A percentile compares a stretch with the other conserved stretches of the same genome.
Conservation (phyloP, 2,329 filamentous ascomycete genomes). For the Pezicula neosporulosa region DNA sequence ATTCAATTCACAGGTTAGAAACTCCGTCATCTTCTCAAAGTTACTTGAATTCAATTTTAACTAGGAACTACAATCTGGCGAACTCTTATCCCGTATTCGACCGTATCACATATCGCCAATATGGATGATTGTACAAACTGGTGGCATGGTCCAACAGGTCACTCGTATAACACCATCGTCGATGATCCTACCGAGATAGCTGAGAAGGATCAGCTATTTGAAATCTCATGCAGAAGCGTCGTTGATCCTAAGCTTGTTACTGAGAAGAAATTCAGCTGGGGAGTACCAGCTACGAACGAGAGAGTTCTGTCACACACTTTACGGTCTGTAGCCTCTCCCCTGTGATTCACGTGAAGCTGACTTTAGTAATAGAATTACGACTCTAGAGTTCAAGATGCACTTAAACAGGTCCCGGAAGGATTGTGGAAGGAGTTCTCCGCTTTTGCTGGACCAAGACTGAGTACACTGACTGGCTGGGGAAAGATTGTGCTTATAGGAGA, state of each 20-base stretch:
- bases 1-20: conserved; percentile 39
- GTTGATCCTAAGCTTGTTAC: conserved; percentile 27
- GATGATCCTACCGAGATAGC: conserved; percentile 23
- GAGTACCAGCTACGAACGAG: conserved; percentile 32
- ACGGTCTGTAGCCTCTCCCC: conserved; percentile 15
- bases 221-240: conserved; percentile 34
- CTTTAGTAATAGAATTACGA: conserved; percentile 34
- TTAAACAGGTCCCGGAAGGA: conserved; percentile 33
- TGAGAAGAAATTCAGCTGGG: conserved; percentile 33
- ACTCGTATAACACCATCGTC: conserved; percentile 38
- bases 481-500: conserved; percentile 50
- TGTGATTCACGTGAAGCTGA: too few relatives aligned
- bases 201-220: conserved; percentile 30
- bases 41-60: not conserved
- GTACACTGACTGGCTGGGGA: conserved; percentile 36
- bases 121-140: conserved; percentile 33
- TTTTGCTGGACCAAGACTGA: conserved; percentile 42
- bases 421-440: conserved; percentile 44
- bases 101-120: conserved; percentile 26
- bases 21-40: not conserved
- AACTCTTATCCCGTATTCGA: conserved; percentile 34
- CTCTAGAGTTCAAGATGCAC: conserved; percentile 34
- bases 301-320: conserved; percentile 34
- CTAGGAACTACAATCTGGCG: conserved; percentile 45
- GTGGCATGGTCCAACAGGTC: conserved; percentile 40